Evolutionary conservation across 1,139 yeast genomes (phyloP), one percentile per base, ranked within the genome.

Genomic region (Protomyces pachydermus): DNA sequence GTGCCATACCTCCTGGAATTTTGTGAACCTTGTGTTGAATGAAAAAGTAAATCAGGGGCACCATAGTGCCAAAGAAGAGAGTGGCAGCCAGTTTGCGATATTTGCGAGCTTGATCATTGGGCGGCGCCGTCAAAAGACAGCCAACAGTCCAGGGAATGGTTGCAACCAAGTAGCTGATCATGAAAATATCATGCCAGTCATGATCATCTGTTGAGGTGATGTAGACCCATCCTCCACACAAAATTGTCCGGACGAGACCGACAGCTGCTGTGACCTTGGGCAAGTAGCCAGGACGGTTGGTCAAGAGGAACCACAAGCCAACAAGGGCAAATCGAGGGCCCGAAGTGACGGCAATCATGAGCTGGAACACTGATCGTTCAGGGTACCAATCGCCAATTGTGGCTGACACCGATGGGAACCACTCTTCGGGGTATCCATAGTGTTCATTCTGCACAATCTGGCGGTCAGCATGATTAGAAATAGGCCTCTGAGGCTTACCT

Each of bases 171-270:
- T 93, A 93, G 45, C 87, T 74, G 69, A 93, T 90, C 98, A 93
- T 93, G 74, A 91, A 91, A 61, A 93, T 84, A 72, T 93, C 98
- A 74, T 93, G 98, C 79, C 87, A 86, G 76, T 91, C 97, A 72
- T 91, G 98, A 74, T 93, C 97, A 74, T 93, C 98, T 0, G 98
- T 90, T 9, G 96, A 88, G 1, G 98, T 93, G 69, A 93, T 87
- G 73, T 93, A 93, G 16, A 95, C 96, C 98, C 98, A 93, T 12
- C 98, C 98, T 70, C 98, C 98, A 72, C 98, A 93, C 0, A 97
- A 87, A 65, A 93, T 82, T 0, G 98, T 93, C 75, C 98, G 83
- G 25, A 88, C 66, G 1, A 88, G 67, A 10, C 98, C 98, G 1
- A 85, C 74, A 0, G 83, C 68, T 10, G 85, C 72, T 61, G 81